Conservation (phyloP, 306 rosid genomes). For the Trifolium pratense region DNA sequence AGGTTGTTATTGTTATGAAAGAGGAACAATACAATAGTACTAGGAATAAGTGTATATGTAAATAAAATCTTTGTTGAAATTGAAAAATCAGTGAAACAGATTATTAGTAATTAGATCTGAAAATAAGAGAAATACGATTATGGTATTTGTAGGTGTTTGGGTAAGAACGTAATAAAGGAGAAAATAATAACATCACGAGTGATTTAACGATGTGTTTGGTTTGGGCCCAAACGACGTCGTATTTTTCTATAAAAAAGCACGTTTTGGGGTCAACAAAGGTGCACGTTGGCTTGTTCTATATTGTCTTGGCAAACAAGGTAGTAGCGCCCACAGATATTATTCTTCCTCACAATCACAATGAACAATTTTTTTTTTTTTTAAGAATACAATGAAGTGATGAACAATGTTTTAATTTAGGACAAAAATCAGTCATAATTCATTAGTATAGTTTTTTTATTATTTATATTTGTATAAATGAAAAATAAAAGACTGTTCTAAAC, state of each 20-base stretch:
- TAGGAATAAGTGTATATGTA: background rate
- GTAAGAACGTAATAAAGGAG: background rate
- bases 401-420: background rate
- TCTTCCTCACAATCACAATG: background rate
- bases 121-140: background rate
- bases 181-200: background rate
- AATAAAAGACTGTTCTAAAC: too few species aligned
- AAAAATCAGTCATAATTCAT: background rate
- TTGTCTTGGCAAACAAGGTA: constrained; percentile 56
- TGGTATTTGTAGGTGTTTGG: background rate
- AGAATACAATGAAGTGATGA: too few species aligned
- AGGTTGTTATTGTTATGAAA: background rate
- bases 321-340: constrained; percentile 37
- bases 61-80: background rate
- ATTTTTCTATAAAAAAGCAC: background rate
- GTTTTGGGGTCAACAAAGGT: constrained; percentile 37
- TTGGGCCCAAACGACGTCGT: constrained; percentile 1
- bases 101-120: constrained; percentile 28
- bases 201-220: constrained; percentile 31
- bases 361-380: too few species aligned
- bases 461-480: background rate
- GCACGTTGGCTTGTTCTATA: constrained; percentile 39
- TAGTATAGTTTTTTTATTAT: background rate
- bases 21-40: background rate
- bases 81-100: background rate